Conservation (phyloP, 257 asterid genomes). For the Solanum habrochaites region DNA sequence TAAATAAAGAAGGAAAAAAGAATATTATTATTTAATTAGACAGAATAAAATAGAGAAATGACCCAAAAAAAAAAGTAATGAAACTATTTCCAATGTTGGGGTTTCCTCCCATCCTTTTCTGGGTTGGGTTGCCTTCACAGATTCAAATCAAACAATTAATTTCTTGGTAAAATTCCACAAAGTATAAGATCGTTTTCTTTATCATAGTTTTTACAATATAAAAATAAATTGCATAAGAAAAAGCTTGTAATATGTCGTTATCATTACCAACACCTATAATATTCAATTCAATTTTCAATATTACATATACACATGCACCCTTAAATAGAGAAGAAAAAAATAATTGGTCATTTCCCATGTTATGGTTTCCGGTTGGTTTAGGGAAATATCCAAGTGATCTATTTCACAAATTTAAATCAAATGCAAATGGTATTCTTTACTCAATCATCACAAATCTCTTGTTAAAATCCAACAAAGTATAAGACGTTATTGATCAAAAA, state of each 20-base stretch:
- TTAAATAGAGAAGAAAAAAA: no score
- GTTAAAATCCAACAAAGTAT: neutral
- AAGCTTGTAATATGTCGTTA: no score
- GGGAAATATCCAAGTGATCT: neutral
- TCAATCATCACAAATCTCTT: neutral
- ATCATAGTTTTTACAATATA: neutral
- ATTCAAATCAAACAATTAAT: neutral
- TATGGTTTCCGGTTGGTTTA: neutral
- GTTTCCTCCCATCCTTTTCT: neutral
- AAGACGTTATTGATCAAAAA: no score
- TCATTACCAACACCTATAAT: no score
- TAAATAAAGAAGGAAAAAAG: no score
- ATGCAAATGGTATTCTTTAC: neutral
- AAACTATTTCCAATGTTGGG: neutral
- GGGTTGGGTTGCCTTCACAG: neutral
- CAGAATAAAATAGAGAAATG: neutral
- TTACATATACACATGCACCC: neutral
- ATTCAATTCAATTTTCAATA: no score
- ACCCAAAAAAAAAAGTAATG: neutral
- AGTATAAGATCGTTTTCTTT: neutral
- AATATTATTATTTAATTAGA: neutral
- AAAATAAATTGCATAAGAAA: neutral
- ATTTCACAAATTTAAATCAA: neutral
- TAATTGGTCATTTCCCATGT: neutral
- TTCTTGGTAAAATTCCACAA: neutral